Evolutionary conservation across 2,329 filamentous ascomycete species (phyloP).

Genomic region (Sphaerulina populicola): DNA sequence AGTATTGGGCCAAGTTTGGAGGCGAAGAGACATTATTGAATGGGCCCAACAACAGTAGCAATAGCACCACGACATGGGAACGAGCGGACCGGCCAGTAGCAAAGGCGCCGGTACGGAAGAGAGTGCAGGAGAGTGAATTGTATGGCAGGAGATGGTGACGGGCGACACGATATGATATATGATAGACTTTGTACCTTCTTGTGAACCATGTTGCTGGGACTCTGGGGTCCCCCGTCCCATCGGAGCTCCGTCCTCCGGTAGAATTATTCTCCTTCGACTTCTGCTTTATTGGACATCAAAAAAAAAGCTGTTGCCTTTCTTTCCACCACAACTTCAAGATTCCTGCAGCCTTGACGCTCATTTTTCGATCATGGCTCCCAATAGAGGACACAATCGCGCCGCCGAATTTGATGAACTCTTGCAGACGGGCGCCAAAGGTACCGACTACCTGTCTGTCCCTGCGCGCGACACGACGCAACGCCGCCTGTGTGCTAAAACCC

Average conservation of each 20-base stretch:
- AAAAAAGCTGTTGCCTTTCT: too few species aligned
- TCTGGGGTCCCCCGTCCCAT: background rate
- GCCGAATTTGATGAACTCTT: slow-evolving; percentile 27
- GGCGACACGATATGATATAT: background rate
- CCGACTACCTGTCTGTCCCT: slow-evolving; percentile 5
- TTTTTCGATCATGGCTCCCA: slow-evolving; percentile 20
- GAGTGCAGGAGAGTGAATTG: slow-evolving; percentile 30
- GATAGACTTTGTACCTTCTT: background rate
- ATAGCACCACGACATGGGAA: slow-evolving; percentile 2
- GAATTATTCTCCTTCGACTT: too few species aligned
- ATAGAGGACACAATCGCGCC: slow-evolving; percentile 25
- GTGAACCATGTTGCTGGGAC: background rate
- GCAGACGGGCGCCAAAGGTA: slow-evolving; percentile 28
- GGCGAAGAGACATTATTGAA: slow-evolving; percentile 33
- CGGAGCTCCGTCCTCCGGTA: too few species aligned
- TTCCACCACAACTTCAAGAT: too few species aligned
- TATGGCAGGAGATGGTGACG: slow-evolving; percentile 32
- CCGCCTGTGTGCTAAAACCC: background rate
- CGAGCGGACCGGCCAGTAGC: slow-evolving; percentile 7
- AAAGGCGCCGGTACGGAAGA: slow-evolving; percentile 19
- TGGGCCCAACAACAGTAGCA: slow-evolving; percentile 11
- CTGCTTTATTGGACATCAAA: too few species aligned
- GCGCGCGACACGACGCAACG: background rate
- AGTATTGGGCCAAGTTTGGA: slow-evolving; percentile 33
- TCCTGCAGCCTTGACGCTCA: too few species aligned